Evolutionary conservation across 768 basidiomycete species (phyloP), one percentile per base, ranked within the genome.

Genomic region (Rhodotorula diobovata): DNA sequence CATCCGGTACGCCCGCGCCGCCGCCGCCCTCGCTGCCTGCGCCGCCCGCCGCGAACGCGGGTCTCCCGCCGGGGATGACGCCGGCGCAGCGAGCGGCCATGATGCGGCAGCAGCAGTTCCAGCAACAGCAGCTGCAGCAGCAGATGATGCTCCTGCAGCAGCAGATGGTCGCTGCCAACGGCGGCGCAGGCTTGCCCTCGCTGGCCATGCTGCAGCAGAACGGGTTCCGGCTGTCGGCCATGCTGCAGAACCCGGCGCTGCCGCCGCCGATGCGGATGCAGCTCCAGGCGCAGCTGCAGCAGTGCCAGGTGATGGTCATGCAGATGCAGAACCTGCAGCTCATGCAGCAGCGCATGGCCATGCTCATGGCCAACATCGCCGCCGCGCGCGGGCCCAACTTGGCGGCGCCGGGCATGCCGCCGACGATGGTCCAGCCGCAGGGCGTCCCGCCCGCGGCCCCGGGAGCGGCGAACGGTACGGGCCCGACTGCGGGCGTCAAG

Each of bases 161-260:
- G 55, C 34, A 87, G 87, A 60, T 48, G 50, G 61, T 70, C 58
- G 46, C 30, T 9, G 58, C 39, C 25, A 50, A 43, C 45, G 60
- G n/a, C 74, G 86, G 88, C 45, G 75, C n/a, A 25, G 58, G 62
- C 25, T 46, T 63, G 67, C 72, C 63, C 30, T 73, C 48, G 89
- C 92, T 74, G 87, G 90, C 30, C 88, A 90, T 71, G 78, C 82
- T 93, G 28, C 91, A 93, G 80, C 90, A 90, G 10, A 90, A 92
- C 78, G 88, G 92, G 71, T 81, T 83, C n/a, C 91, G 93, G 76
- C 83, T 91, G 61, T 87, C 86, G 67, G 82, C 87, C 74, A 88
- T 90, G 84, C 85, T 93, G 74, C 88, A 90, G 80, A 92, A 91
- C 78, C 86, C 88, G 30, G 84, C 86, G 16, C 82, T 93, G 14